Evolutionary conservation across 768 basidiomycete genomes (phyloP), one percentile per base, ranked within the genome.

Genomic region (Boletus vermiculosoides): DNA sequence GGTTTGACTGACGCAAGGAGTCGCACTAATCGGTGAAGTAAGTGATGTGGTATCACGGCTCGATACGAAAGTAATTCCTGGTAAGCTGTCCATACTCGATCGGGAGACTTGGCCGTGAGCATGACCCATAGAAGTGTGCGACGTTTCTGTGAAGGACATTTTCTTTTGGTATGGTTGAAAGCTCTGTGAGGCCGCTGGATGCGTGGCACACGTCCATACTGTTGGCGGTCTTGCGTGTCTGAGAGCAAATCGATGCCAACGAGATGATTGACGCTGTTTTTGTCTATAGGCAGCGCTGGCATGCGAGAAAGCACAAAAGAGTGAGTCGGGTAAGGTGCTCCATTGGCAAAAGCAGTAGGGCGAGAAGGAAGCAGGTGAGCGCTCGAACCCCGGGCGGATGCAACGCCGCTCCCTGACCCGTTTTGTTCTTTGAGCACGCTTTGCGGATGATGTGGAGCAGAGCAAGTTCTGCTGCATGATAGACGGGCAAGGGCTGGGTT

Each of bases 21-120:
- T 31, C 84, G 83, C 18, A 76, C 76, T 47, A 93, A 73, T 30
- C 80, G 80, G 62, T 88, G 86, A 37, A 92, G 81, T 55, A 83
- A 78, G 52, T 66, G 58, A 57, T 58, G 66, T 34, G 72, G 77
- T 57, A 74, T 74, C 33, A 40, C 52, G 7, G 41, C 59, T 22
- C 50, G 56, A 42, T 54, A 11, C 63, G 61, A 57, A 64, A 74
- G 59, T 15, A 80, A 58, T 20, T 70, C 58, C 45, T 69, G 60
- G 65, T 81, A 83, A 12, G 79, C 79, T 18, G 66, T 56, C 80
- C 81, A 83, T 8, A 76, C 78, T 23, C 71, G 71, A 22, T 60
- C 45, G 50, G 67, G 54, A 15, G 72, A 71, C 37, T 66, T 60
- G 20, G 77, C 59, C 23, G 60, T 70, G 33, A 74, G 73, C 44